Evolutionary conservation across 2,329 filamentous ascomycete genomes (phyloP), one percentile per base, ranked within the genome.

Genomic region (Microsporum ferrugineum): DNA sequence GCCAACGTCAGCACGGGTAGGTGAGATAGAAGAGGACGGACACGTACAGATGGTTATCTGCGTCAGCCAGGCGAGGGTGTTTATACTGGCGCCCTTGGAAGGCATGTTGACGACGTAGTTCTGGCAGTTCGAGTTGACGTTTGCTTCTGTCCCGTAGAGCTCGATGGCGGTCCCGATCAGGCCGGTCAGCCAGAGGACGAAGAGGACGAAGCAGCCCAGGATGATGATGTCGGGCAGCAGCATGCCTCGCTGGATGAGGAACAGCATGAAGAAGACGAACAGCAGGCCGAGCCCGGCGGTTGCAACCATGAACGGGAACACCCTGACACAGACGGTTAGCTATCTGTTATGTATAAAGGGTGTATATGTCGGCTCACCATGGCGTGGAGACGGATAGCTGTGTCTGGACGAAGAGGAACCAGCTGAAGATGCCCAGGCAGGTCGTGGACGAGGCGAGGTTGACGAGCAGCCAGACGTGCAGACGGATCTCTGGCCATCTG

Each of bases 381-480:
- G 84, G 84, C 61, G 79, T 80, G n/a, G 78, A 80, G 31, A 83
- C 66, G 31, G 75, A 68, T 70, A 86, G 75, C 49, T 79, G 76
- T 43, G 78, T 73, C 71, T 86, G 84, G 27, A 84, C 80, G 1
- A 73, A 66, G 70, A 86, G 80, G 66, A 86, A 85, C 71, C 79
- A 79, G 17, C 82, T 79, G 67, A 82, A 84, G 49, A 86, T 78
- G 5, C 84, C 84, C 1, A 86, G 73, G 60, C 84, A 79, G 59
- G 79, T 79, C 31, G 80, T 78, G 8, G 82, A 82, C 1, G 80
- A 79, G 0, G 78, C 80, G 14, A 86, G 76, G 70, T 86, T 84
- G 65, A 85, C 75, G 66, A 86, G 80, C 59, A 83, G 80, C 84
- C 84, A 87, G 67, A 84, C 72, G 68, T 86, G 85, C 65, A 87